Percentiles rank a stretch among this genome's conserved stretches.
Conservation (phyloP, 176 grass and related monocot genomes). For the Eremochloa ophiuroides region DNA sequence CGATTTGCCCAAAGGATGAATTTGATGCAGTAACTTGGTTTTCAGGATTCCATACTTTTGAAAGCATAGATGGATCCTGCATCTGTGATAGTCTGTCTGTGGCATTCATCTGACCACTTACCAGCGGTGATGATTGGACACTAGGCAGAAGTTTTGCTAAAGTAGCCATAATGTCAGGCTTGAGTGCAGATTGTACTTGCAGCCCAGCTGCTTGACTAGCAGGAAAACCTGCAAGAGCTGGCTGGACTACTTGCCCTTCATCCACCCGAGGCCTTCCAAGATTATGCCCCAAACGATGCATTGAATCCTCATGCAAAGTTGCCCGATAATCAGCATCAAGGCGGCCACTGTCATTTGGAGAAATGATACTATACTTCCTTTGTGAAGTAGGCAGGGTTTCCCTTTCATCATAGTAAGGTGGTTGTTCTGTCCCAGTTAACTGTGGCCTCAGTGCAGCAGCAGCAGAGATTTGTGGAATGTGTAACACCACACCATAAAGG, state of each 20-base stretch:
- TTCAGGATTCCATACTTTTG: constrained; percentile 36
- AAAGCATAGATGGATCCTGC: constrained; percentile 28
- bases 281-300: constrained; percentile 27
- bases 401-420: constrained; percentile 43
- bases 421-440: constrained; percentile 27
- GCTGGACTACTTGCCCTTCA: constrained; percentile 32
- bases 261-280: constrained; percentile 25
- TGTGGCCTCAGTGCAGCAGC: constrained; percentile 44
- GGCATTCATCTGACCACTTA: constrained; percentile 39
- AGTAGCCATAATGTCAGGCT: constrained; percentile 74
- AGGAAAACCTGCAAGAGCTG: constrained; percentile 24
- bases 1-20: constrained; percentile 29
- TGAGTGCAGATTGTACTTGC: constrained; percentile 53
- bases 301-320: constrained; percentile 26
- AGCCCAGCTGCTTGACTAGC: constrained; percentile 31
- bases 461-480: constrained; percentile 62
- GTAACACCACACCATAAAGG: constrained; percentile 86
- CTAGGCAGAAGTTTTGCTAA: constrained; percentile 74
- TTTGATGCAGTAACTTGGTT: constrained; percentile 25
- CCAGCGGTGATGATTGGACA: constrained; percentile 31
- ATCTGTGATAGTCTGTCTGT: constrained; percentile 15
- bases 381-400: constrained; percentile 27
- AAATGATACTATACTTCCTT: constrained; percentile 35
- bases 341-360: constrained; percentile 21
- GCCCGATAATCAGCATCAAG: constrained; percentile 33